These are phyloP conservation scores for Stephania yunnanensis DNA, from an alignment of 164 flowering plant genomes.

Conservation along the genomic window DNA sequence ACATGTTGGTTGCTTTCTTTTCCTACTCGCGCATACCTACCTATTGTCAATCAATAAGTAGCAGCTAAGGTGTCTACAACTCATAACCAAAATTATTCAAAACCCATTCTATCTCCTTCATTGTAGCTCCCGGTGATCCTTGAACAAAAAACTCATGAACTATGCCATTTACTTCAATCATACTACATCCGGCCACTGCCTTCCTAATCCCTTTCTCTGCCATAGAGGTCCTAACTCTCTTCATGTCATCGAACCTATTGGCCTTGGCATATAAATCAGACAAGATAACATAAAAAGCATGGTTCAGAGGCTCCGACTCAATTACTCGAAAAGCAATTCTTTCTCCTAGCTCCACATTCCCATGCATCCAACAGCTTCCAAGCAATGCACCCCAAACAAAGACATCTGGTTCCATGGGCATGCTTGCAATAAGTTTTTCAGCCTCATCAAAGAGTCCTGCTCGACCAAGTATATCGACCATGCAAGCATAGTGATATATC, in stretches of 20 bases:
- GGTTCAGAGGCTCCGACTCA: constrained; percentile 53
- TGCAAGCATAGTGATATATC: constrained; percentile 66
- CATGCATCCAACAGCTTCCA: constrained; percentile 77
- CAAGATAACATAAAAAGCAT: constrained; percentile 61
- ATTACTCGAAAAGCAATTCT: constrained; percentile 45
- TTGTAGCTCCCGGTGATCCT: constrained; percentile 35
- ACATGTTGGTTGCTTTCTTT: not conserved
- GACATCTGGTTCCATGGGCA: constrained; percentile 80
- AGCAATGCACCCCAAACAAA: constrained; percentile 84
- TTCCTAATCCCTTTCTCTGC: constrained; percentile 49
- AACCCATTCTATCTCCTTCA: constrained; percentile 32
- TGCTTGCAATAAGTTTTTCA: constrained; percentile 41
- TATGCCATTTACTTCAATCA: constrained; percentile 57
- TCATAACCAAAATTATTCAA: constrained; percentile 27
- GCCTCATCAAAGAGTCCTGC: constrained; percentile 67
- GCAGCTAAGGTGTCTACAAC: constrained; percentile 15
- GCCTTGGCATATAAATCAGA: constrained; percentile 65
- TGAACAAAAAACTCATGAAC: constrained; percentile 57
- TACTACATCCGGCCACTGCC: constrained; percentile 59
- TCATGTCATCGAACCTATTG: constrained; percentile 43
- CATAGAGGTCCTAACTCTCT: constrained; percentile 50
- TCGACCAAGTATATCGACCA: constrained; percentile 65
- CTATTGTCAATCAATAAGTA: not conserved
- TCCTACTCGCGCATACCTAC: constrained; percentile 6
- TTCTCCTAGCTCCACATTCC: constrained; percentile 59